A percentile compares a stretch with the other conserved stretches of the same genome.
Conservation (phyloP, 768 basidiomycete genomes). For the Amanita pseudoporphyria region DNA sequence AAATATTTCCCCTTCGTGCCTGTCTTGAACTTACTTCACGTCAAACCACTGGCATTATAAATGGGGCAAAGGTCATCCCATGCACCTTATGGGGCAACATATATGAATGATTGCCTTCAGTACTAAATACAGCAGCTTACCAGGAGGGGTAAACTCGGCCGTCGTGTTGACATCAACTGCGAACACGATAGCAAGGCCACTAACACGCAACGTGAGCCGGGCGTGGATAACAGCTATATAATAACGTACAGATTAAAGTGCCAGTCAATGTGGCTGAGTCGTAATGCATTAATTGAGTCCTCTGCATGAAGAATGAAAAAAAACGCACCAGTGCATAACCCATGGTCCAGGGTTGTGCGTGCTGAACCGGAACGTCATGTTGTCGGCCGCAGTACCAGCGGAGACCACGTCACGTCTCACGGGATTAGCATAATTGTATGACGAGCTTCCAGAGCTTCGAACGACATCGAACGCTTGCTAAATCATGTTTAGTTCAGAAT, state of each 20-base stretch:
- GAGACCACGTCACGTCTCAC: slow-evolving; percentile 43
- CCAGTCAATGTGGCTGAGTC: slow-evolving; percentile 40
- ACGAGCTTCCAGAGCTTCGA: slow-evolving; percentile 26
- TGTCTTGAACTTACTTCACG: not conserved
- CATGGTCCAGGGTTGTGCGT: slow-evolving; percentile 45
- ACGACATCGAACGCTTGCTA: slow-evolving; percentile 39
- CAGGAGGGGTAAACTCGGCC: slow-evolving; percentile 9
- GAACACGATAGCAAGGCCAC: slow-evolving; percentile 31
- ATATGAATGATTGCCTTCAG: not conserved
- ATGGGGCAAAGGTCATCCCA: slow-evolving; percentile 30
- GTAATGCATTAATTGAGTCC: not conserved
- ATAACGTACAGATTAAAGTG: slow-evolving; percentile 31
- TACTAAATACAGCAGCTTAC: slow-evolving; percentile 6
- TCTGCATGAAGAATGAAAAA: not conserved
- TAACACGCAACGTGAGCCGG: not conserved
- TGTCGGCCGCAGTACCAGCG: slow-evolving; percentile 17
- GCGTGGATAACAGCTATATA: not conserved
- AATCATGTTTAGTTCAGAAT: not conserved
- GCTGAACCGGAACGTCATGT: slow-evolving; percentile 37
- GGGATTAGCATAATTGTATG: slow-evolving; percentile 42
- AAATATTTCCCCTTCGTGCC: too few species aligned
- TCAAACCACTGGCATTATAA: slow-evolving; percentile 14
- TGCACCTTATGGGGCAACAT: slow-evolving; percentile 10
- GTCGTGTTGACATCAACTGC: slow-evolving; percentile 22
- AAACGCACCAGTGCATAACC: slow-evolving; percentile 36